A percentile compares a stretch with the other conserved stretches of the same genome.
phyloP scores from a whole-genome alignment of 352 stramenopile genomes.

The Globisporangium okanoganense region DNA sequence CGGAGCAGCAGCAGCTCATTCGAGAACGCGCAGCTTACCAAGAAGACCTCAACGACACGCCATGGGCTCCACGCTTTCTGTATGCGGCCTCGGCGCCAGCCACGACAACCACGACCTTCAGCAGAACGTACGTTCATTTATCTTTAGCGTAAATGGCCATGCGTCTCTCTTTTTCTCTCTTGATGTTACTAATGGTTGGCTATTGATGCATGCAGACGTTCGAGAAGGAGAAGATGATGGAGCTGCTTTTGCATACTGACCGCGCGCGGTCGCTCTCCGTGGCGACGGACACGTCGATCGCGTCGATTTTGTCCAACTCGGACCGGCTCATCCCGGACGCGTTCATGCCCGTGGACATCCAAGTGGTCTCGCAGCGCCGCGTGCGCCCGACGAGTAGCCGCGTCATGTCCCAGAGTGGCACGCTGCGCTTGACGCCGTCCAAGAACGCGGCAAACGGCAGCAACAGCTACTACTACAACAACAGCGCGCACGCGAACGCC shows the following conservation, averaged over 20 bases:
- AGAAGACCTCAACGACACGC: neutral
- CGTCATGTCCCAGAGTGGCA: slow-evolving; percentile 14
- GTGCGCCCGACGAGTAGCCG: slow-evolving; percentile 23
- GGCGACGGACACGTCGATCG: slow-evolving; percentile 43
- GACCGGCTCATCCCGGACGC: slow-evolving; percentile 56
- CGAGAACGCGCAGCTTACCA: neutral
- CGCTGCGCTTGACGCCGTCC: slow-evolving; percentile 14
- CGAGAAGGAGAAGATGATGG: slow-evolving; percentile 26
- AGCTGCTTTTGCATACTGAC: slow-evolving; percentile 17
- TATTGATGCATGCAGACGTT: slow-evolving; percentile 4
- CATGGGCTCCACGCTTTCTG: slow-evolving; percentile 37
- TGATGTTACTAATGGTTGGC: neutral
- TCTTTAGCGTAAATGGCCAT: neutral
- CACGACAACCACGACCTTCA: slow-evolving; percentile 14
- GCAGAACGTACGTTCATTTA: slow-evolving; percentile 19
- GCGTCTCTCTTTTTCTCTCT: neutral
- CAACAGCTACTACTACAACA: slow-evolving; percentile 20
- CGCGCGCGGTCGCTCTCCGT: slow-evolving; percentile 35
- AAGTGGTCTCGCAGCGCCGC: slow-evolving; percentile 52
- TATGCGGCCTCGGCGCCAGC: slow-evolving; percentile 30
- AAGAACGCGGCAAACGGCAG: slow-evolving; percentile 12
- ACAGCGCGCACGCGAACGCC: slow-evolving; percentile 10
- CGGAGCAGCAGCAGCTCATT: slow-evolving; percentile 2
- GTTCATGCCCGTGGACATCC: slow-evolving; percentile 57
- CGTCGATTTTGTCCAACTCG: slow-evolving; percentile 60